Evolutionary conservation across 2,329 filamentous ascomycete species (phyloP).

Genomic region (Penicillium paneum): DNA sequence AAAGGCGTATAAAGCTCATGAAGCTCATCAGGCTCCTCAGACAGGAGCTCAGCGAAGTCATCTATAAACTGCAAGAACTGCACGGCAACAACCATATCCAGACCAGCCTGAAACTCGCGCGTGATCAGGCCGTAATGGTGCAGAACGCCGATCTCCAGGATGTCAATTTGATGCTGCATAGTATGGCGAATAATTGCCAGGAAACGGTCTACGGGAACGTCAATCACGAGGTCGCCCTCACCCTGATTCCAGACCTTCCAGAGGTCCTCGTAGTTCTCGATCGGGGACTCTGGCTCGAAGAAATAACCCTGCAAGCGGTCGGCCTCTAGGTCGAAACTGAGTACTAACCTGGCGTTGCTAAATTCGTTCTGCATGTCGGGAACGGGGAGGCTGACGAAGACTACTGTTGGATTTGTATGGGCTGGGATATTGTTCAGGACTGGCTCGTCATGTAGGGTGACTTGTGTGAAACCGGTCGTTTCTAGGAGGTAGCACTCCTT

Average conservation of each 20-base stretch:
- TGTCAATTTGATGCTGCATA: constrained; percentile 14
- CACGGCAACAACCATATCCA: constrained; percentile 33
- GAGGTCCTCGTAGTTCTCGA: constrained; percentile 24
- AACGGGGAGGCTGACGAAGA: constrained; percentile 22
- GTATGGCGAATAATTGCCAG: constrained; percentile 22
- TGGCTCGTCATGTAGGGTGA: constrained; percentile 23
- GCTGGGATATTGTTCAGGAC: background rate
- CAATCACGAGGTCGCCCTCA: constrained; percentile 21
- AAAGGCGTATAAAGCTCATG: constrained; percentile 11
- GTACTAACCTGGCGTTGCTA: constrained; percentile 23
- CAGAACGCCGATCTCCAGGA: constrained; percentile 25
- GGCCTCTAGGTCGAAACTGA: constrained; percentile 27
- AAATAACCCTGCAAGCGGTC: constrained; percentile 25
- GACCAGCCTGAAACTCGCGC: constrained; percentile 22
- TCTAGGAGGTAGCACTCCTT: constrained; percentile 27
- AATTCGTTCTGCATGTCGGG: constrained; percentile 16
- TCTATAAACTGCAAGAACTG: constrained; percentile 31
- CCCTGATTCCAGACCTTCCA: constrained; percentile 18
- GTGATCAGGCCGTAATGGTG: constrained; percentile 21
- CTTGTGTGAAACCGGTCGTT: constrained; percentile 23
- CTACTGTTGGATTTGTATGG: background rate
- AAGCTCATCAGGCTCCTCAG: constrained; percentile 5
- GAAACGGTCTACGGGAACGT: constrained; percentile 22
- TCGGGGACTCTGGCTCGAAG: constrained; percentile 24
- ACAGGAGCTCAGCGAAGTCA: constrained; percentile 25